Evolutionary conservation across 2,329 filamentous ascomycete genomes (phyloP).

Genomic region (Cladosporium sphaerospermum): DNA sequence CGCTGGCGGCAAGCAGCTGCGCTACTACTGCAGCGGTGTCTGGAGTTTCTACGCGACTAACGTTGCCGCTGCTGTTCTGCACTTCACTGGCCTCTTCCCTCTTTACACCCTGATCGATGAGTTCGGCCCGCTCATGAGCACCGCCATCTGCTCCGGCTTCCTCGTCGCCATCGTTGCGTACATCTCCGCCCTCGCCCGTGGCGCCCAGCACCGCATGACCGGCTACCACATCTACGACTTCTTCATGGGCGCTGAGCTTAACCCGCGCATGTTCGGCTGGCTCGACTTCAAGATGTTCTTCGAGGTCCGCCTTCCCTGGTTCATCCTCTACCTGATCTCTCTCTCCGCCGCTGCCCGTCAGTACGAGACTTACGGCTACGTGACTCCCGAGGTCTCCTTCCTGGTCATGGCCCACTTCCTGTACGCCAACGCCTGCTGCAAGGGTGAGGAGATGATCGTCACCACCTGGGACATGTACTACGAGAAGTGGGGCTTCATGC

Average conservation of each 20-base stretch:
- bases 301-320: conserved; percentile 89
- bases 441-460: conserved; percentile 85
- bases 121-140: conserved; percentile 86
- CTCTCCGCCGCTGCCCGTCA: conserved; percentile 73
- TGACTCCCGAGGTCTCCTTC: conserved; percentile 78
- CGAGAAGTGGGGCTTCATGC: conserved; percentile 96
- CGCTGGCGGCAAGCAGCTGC: conserved; percentile 74
- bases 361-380: conserved; percentile 77
- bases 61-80: conserved; percentile 60
- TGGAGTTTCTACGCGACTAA: conserved; percentile 85
- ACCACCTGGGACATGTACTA: conserved; percentile 96
- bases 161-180: conserved; percentile 79
- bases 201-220: conserved; percentile 87
- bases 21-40: conserved; percentile 91
- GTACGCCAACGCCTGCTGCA: conserved; percentile 86
- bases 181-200: conserved; percentile 72
- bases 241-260: conserved; percentile 84
- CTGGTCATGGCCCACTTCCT: conserved; percentile 84
- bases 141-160: conserved; percentile 87
- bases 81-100: conserved; percentile 78
- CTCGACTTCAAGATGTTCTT: conserved; percentile 95
- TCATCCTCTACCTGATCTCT: conserved; percentile 74
- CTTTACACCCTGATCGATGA: conserved; percentile 91
- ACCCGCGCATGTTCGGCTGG: conserved; percentile 69
- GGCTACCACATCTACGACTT: conserved; percentile 77